Conservation (phyloP, 768 basidiomycete species). For the Roridomyces roridus region DNA sequence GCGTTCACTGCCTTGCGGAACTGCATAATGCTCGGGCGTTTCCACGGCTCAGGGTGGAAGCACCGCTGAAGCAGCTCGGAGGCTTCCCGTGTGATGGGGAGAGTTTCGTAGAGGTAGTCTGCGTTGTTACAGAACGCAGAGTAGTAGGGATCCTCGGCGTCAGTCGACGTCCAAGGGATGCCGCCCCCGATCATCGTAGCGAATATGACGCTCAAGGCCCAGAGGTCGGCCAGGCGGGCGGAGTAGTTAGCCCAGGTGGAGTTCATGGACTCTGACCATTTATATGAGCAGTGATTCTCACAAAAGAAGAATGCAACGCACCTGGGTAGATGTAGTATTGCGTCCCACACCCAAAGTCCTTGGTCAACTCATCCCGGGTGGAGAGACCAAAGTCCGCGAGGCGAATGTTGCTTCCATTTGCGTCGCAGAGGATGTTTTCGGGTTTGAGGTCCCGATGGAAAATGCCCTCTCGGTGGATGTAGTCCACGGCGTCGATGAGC, state of each 20-base stretch:
- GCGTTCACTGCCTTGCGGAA: too few species aligned
- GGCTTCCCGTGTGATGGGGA: too few species aligned
- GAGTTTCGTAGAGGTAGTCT: too few species aligned
- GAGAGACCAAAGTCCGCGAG: conserved; percentile 63
- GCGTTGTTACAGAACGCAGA: too few species aligned
- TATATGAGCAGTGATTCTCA: background rate
- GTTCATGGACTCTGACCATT: conserved; percentile 5
- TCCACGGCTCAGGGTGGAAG: too few species aligned
- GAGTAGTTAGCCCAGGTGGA: conserved; percentile 30
- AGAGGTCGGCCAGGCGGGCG: conserved; percentile 32
- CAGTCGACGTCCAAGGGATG: too few species aligned
- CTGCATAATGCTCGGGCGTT: too few species aligned
- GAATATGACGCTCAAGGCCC: conserved; percentile 52
- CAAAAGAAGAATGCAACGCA: background rate
- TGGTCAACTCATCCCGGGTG: conserved; percentile 32
- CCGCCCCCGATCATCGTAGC: conserved; percentile 43
- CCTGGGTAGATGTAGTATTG: conserved; percentile 38
- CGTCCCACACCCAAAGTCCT: conserved; percentile 41
- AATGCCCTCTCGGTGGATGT: conserved; percentile 57
- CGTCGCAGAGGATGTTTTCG: conserved; percentile 56
- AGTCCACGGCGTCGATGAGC: conserved; percentile 60
- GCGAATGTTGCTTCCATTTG: conserved; percentile 39
- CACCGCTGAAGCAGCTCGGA: too few species aligned
- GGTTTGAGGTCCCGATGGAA: conserved; percentile 67
- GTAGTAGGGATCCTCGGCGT: too few species aligned